Evolutionary conservation across 805 yeast genomes (phyloP).

Genomic region (Schwanniomyces vanrijiae): DNA sequence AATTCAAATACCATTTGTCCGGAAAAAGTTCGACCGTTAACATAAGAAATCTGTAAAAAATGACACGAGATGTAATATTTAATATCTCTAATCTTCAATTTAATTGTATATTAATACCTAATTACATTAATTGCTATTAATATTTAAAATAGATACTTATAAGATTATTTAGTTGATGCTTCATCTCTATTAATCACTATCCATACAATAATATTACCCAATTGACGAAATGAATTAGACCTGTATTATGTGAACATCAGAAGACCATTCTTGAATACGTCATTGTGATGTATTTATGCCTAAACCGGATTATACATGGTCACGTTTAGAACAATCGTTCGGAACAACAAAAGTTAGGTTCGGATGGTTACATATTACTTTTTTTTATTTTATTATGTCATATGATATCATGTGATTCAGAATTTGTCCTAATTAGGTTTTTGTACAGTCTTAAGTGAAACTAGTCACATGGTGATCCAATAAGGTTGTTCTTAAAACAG

Average conservation of each 20-base stretch:
- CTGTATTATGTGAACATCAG: neutral
- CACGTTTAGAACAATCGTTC: neutral
- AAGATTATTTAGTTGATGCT: too few species aligned
- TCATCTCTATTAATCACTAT: too few species aligned
- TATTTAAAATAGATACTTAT: too few species aligned
- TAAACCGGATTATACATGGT: neutral
- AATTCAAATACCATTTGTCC: neutral
- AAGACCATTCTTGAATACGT: neutral
- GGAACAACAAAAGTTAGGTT: neutral
- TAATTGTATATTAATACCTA: too few species aligned
- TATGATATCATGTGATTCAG: neutral
- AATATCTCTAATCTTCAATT: neutral
- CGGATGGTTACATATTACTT: neutral
- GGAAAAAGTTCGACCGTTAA: slow-evolving; percentile 1
- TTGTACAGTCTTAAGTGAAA: neutral
- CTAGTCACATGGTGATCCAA: neutral
- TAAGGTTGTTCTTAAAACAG: neutral
- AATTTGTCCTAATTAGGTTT: neutral
- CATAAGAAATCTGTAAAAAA: neutral
- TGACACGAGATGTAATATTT: neutral
- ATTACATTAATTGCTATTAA: too few species aligned
- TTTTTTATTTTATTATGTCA: neutral
- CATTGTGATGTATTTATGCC: slow-evolving; percentile 5
- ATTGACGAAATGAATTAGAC: neutral
- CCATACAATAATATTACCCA: neutral